Percentiles rank a stretch among this genome's conserved stretches.
Evolutionary conservation across 1,284 basidiomycete species (phyloP).

Genomic region (Irpex rosettiformis): DNA sequence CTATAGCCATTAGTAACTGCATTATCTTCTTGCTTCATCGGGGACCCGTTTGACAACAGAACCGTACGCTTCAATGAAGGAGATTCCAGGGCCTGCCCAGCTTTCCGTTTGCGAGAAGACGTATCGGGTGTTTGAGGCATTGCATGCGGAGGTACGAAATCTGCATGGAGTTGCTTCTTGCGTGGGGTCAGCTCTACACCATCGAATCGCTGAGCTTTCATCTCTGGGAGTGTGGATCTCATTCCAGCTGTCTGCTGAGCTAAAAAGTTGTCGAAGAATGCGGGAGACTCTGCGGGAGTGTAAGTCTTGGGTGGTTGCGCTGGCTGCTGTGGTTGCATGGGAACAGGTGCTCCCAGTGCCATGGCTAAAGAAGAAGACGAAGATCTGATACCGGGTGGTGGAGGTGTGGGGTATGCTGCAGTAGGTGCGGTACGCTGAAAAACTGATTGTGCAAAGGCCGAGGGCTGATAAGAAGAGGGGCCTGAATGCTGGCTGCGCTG

Average conservation of each 20-base stretch:
- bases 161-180: constrained; percentile 17
- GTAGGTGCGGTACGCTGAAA: constrained; percentile 56
- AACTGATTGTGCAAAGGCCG: constrained; percentile 57
- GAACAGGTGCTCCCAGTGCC: constrained; percentile 54
- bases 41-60: neutral
- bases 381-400: constrained; percentile 56
- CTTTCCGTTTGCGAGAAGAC: constrained; percentile 40
- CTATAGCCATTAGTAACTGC: neutral
- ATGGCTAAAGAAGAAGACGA: constrained; percentile 70
- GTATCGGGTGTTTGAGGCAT: constrained; percentile 19
- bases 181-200: constrained; percentile 13
- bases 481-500: constrained; percentile 32
- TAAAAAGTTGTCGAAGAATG: constrained; percentile 63
- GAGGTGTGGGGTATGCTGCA: constrained; percentile 64
- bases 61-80: constrained; percentile 29
- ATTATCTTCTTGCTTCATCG: neutral
- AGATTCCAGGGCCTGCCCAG: constrained; percentile 36
- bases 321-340: constrained; percentile 24
- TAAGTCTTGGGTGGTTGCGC: constrained; percentile 33
- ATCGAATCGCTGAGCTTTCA: neutral
- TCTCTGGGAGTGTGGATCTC: constrained; percentile 14
- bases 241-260: constrained; percentile 44
- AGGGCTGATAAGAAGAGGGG: constrained; percentile 45
- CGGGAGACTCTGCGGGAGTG: constrained; percentile 52
- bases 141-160: constrained; percentile 51